Evolutionary conservation across 2,329 filamentous ascomycete genomes (phyloP).

Genomic region (Aspergillus floridensis): DNA sequence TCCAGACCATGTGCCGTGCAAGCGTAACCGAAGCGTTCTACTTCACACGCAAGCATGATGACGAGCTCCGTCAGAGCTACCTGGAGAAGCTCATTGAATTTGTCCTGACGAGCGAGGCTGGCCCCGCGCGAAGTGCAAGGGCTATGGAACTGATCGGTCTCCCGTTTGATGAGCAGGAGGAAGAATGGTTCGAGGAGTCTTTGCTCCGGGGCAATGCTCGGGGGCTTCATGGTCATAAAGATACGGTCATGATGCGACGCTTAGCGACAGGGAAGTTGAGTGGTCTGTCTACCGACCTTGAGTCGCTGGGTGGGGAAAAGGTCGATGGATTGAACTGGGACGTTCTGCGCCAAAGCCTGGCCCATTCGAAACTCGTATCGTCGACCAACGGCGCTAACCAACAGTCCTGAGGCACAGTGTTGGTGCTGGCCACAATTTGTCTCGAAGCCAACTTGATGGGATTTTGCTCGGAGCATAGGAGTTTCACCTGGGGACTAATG

Average conservation of each 20-base stretch:
- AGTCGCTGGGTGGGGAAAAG: slow-evolving; percentile 44
- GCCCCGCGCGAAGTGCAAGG: slow-evolving; percentile 49
- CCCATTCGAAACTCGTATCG: slow-evolving; percentile 23
- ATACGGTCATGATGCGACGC: slow-evolving; percentile 71
- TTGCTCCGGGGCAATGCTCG: slow-evolving; percentile 65
- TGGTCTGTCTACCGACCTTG: slow-evolving; percentile 32
- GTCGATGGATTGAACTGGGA: slow-evolving; percentile 55
- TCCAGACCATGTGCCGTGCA: slow-evolving; percentile 64
- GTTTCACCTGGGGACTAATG: slow-evolving; percentile 15
- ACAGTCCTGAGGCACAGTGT: neutral
- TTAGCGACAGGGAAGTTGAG: slow-evolving; percentile 62
- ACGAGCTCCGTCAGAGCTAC: slow-evolving; percentile 60
- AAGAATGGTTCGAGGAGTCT: slow-evolving; percentile 70
- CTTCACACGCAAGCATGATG: slow-evolving; percentile 66
- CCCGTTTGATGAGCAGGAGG: slow-evolving; percentile 69
- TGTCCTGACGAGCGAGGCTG: slow-evolving; percentile 49
- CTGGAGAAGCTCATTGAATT: slow-evolving; percentile 65
- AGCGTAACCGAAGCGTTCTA: slow-evolving; percentile 71
- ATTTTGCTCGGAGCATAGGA: slow-evolving; percentile 19
- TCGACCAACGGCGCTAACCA: slow-evolving; percentile 1
- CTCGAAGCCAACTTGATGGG: slow-evolving; percentile 10
- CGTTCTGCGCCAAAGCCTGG: slow-evolving; percentile 39
- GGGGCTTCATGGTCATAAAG: slow-evolving; percentile 63
- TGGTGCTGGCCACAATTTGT: neutral
- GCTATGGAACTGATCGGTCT: slow-evolving; percentile 70